A percentile compares a stretch with the other conserved stretches of the same genome.
phyloP scores from a whole-genome alignment of 306 rosid genomes.

The Macrotyloma uniflorum region DNA sequence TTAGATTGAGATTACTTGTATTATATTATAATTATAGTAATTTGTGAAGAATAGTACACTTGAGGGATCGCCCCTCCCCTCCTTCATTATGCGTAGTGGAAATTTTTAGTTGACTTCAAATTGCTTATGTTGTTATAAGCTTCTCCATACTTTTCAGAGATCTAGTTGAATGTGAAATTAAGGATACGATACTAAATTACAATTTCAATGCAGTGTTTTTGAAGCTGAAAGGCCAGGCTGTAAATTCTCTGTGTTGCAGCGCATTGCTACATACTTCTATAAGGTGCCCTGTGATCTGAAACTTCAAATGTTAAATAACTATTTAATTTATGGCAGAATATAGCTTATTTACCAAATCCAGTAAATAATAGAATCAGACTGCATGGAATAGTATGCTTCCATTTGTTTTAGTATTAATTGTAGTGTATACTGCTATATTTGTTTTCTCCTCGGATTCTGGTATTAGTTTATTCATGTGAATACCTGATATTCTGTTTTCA shows the following conservation, averaged over 20 bases:
- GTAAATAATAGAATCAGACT: slow-evolving; percentile 8
- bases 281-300: slow-evolving; percentile 56
- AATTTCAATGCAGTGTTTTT: slow-evolving; percentile 74
- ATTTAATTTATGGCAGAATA: slow-evolving; percentile 15
- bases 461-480: slow-evolving; percentile 8
- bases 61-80: background rate
- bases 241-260: slow-evolving; percentile 70
- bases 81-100: background rate
- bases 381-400: slow-evolving; percentile 14
- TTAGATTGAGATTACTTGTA: background rate
- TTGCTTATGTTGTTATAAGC: background rate
- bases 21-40: background rate
- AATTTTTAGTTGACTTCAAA: slow-evolving; percentile 9
- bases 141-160: slow-evolving; percentile 5
- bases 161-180: slow-evolving; percentile 30
- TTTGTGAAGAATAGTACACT: slow-evolving; percentile 5
- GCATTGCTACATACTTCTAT: slow-evolving; percentile 75
- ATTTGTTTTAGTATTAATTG: slow-evolving; percentile 22
- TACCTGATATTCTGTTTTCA: slow-evolving; percentile 51
- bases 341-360: slow-evolving; percentile 2
- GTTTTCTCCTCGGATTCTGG: slow-evolving; percentile 24
- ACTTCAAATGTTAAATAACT: slow-evolving; percentile 10
- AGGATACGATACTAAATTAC: slow-evolving; percentile 26
- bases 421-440: background rate
- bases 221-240: slow-evolving; percentile 96